phyloP scores from a whole-genome alignment of 441 rosid species.

The Raphanus hybrid region DNA sequence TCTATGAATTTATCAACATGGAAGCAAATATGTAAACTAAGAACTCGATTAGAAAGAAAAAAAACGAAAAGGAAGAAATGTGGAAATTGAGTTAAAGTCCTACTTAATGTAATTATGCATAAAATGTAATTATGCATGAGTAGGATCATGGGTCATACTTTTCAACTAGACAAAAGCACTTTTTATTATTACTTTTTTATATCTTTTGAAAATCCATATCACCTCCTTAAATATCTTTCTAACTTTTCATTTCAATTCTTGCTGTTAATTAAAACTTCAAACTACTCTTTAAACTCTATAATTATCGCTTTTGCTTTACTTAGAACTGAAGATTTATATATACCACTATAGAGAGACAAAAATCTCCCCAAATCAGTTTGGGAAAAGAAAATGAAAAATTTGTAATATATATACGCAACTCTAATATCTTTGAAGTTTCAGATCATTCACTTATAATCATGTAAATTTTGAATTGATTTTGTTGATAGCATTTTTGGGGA shows the following conservation, averaged over 20 bases:
- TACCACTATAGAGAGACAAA: constrained; percentile 2
- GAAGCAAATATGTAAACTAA: constrained; percentile 4
- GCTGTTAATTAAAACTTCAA: constrained; percentile 33
- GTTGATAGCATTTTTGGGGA: background rate
- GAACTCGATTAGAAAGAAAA: constrained; percentile 3
- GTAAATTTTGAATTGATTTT: background rate
- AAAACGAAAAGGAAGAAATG: constrained; percentile 5
- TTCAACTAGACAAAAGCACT: constrained; percentile 44
- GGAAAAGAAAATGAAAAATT: background rate
- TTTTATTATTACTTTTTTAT: constrained; percentile 6
- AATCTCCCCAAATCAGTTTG: background rate
- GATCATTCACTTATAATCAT: background rate
- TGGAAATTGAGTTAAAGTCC: constrained; percentile 33
- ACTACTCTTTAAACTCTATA: constrained; percentile 16
- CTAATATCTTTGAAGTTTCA: background rate
- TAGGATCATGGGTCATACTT: constrained; percentile 25
- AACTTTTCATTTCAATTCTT: constrained; percentile 24
- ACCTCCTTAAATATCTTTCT: constrained; percentile 19
- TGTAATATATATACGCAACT: too few species aligned
- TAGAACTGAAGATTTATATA: constrained; percentile 34
- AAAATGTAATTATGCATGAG: constrained; percentile 7
- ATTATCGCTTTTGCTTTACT: constrained; percentile 40
- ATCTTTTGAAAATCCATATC: constrained; percentile 38
- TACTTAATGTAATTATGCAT: constrained; percentile 37
- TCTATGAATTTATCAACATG: background rate